Evolutionary conservation across 2,329 filamentous ascomycete genomes (phyloP), one percentile per base, ranked within the genome.

Genomic region (Endothia cerciana): DNA sequence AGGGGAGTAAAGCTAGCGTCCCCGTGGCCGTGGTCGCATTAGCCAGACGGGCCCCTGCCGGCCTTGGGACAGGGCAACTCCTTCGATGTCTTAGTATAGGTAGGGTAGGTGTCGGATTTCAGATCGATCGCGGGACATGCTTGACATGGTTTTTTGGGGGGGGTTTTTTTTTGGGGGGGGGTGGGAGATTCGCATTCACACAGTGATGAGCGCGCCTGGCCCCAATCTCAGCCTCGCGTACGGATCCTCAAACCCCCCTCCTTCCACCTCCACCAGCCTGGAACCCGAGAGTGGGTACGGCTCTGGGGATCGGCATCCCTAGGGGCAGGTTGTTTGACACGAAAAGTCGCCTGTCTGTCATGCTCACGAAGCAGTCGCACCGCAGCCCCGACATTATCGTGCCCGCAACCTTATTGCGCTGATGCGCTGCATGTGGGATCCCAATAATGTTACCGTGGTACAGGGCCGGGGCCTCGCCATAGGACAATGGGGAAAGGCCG

Each of bases 1-100:
- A 25, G 13, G 15, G 33, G 7, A 4, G 22, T 45, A 56, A 55
- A 41, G 33, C 49, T 62, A 62, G 49, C 61, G 61, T 36, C 22
- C 51, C 61, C 53, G 53, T 38, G 51, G 25, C 51, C 61, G 51
- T 45, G 51, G 61, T 58, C 53, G 61, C 61, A 63, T 63, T 58
- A 58, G 61, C 61, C 61, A 43, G 53, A 40, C 47, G 49, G 53
- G 61, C 6, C 51, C 15, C 19, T 33, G 49, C 41, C 25, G 19
- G 53, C 22, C 11, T 28, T 58, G 41, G 38, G n/a, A 28, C 41
- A 53, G 43, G 45, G 43, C 49, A 63, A 19, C 57, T 40, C 25
- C 53, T 63, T n/a, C 53, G 53, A 13, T 17, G 47, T 51, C 47
- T 28, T 51, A n/a, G n/a, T n/a, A 51, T 22, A 51, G 47, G 47